Conservation (phyloP, 1,284 basidiomycete genomes). For the Irpex rosettiformis region DNA sequence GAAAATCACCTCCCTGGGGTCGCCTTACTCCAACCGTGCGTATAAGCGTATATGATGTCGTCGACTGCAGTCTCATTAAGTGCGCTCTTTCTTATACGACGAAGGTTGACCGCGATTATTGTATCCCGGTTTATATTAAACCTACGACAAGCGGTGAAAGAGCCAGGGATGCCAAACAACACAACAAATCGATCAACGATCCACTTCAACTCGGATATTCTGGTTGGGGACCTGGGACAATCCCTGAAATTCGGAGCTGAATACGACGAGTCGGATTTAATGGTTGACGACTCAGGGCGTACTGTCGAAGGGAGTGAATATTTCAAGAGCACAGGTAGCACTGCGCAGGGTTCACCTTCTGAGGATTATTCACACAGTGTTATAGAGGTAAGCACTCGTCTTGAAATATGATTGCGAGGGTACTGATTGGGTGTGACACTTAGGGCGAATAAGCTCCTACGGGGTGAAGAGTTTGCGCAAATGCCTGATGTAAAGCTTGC, state of each 20-base stretch:
- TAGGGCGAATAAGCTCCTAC: too few species aligned
- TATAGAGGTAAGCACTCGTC: too few species aligned
- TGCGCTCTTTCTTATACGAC: background rate
- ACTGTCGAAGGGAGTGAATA: too few species aligned
- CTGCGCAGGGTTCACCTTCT: too few species aligned
- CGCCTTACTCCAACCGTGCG: background rate
- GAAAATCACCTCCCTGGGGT: background rate
- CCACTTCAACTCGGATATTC: background rate
- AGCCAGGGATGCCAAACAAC: background rate
- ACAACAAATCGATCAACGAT: background rate
- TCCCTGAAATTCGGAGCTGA: background rate
- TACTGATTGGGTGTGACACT: too few species aligned
- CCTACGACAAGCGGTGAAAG: background rate
- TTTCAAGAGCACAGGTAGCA: too few species aligned
- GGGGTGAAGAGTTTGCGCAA: too few species aligned
- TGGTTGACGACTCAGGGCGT: too few species aligned
- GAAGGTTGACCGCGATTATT: background rate
- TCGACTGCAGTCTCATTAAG: background rate
- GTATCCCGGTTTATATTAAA: background rate
- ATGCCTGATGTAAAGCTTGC: too few species aligned
- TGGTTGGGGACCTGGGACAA: background rate
- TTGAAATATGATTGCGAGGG: too few species aligned
- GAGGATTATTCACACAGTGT: too few species aligned
- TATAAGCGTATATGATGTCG: background rate
- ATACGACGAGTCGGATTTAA: too few species aligned